Percentiles rank a stretch among this genome's conserved stretches.
phyloP scores from a whole-genome alignment of 306 rosid genomes.

The Malus sieversii region DNA sequence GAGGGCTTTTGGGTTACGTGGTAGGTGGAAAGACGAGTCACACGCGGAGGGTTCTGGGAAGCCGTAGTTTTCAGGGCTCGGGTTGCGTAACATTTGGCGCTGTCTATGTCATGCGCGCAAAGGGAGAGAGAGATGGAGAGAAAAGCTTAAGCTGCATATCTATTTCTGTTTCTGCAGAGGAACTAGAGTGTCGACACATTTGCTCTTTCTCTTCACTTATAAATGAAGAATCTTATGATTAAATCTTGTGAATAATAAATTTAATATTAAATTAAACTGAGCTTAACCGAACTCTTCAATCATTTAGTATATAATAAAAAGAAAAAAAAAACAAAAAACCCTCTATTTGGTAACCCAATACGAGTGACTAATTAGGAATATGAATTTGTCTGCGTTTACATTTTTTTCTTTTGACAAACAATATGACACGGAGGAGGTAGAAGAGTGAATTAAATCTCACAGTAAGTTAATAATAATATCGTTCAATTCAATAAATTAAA shows the following conservation, averaged over 20 bases:
- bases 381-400: no score
- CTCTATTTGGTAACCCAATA: not conserved
- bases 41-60: not conserved
- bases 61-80: not conserved
- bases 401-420: no score
- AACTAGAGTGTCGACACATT: not conserved
- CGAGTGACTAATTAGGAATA: no score
- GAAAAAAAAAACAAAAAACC: no score
- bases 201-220: not conserved
- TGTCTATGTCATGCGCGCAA: not conserved
- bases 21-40: not conserved
- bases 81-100: not conserved
- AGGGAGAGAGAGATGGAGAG: not conserved
- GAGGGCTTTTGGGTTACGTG: not conserved
- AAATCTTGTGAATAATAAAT: no score
- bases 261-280: accelerated
- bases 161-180: not conserved
- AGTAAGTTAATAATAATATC: no score
- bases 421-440: no score
- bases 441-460: no score
- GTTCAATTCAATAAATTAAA: no score
- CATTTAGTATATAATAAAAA: no score
- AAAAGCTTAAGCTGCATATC: not conserved
- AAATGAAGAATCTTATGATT: no score
- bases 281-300: accelerated